These are phyloP conservation scores for Melanomma pulvis-pyrius DNA, from an alignment of 495 filamentous ascomycete species.

Conservation along the genomic window DNA sequence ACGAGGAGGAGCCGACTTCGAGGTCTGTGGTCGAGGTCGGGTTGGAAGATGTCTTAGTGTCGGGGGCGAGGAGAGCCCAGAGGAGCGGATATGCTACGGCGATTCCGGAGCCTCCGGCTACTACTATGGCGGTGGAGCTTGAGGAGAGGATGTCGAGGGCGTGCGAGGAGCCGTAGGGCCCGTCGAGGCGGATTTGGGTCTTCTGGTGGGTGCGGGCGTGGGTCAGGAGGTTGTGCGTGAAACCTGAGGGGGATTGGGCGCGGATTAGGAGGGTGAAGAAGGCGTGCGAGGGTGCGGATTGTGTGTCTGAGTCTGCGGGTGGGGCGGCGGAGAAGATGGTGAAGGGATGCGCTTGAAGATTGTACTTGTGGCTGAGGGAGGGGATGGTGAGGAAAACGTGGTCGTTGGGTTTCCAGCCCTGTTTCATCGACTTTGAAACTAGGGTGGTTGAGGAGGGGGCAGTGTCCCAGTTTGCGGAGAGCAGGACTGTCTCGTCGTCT, in stretches of 20 bases:
- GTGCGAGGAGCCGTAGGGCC: constrained; percentile 60
- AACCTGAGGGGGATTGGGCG: constrained; percentile 54
- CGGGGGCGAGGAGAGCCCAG: constrained; percentile 41
- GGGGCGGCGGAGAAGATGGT: constrained; percentile 60
- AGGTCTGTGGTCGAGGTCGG: background rate
- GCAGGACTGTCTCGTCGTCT: constrained; percentile 54
- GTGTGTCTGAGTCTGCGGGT: background rate
- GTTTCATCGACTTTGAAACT: constrained; percentile 40
- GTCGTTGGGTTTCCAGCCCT: constrained; percentile 60
- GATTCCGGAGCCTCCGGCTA: constrained; percentile 68
- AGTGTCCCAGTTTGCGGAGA: constrained; percentile 47
- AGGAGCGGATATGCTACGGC: constrained; percentile 59
- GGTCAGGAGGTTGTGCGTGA: constrained; percentile 57
- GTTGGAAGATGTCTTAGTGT: no score
- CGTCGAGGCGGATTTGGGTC: constrained; percentile 52
- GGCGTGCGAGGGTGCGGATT: constrained; percentile 36
- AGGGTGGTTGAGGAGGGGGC: constrained; percentile 1
- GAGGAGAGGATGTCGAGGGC: constrained; percentile 49
- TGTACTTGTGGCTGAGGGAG: constrained; percentile 49
- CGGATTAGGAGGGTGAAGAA: constrained; percentile 59
- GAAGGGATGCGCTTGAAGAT: constrained; percentile 61
- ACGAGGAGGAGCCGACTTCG: background rate
- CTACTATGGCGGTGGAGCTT: constrained; percentile 52
- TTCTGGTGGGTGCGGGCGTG: constrained; percentile 49
- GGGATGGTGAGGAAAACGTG: constrained; percentile 64